phyloP scores from a whole-genome alignment of 164 flowering plant species.

The Warburgia ugandensis region DNA sequence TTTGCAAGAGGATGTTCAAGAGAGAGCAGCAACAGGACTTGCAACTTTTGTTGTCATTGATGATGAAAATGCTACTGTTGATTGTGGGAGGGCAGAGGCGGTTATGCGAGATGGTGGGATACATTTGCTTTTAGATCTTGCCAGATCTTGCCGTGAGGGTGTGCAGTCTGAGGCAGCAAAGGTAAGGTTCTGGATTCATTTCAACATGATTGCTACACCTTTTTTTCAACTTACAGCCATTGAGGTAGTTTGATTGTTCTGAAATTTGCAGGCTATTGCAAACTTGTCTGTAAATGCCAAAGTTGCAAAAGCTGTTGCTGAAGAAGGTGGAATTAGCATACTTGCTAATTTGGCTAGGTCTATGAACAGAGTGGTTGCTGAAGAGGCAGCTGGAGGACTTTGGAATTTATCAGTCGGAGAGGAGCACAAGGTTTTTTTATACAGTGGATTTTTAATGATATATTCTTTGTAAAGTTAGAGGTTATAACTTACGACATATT shows the following conservation, averaged over 20 bases:
- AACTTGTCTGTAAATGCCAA: conserved; percentile 86
- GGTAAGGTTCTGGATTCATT: too few relatives aligned
- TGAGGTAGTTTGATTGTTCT: too few relatives aligned
- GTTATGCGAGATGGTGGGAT: conserved; percentile 92
- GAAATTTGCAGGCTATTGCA: conserved; percentile 99
- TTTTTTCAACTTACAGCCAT: too few relatives aligned
- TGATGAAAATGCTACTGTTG: conserved; percentile 88
- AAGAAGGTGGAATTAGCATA: conserved; percentile 84
- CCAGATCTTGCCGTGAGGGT: conserved; percentile 85
- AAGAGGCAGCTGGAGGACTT: conserved; percentile 99
- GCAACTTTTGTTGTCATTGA: conserved; percentile 97
- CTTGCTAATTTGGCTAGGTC: conserved; percentile 89
- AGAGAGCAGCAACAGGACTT: conserved; percentile 94
- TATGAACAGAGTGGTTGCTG: conserved; percentile 91
- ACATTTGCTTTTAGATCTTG: conserved; percentile 65
- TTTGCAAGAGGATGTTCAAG: conserved; percentile 93
- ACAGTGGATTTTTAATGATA: too few relatives aligned
- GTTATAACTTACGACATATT: too few relatives aligned
- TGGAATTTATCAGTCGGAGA: conserved; percentile 99
- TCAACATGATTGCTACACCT: too few relatives aligned
- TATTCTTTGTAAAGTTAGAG: too few relatives aligned
- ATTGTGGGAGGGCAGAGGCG: conserved; percentile 78
- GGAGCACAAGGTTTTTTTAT: conserved; percentile 92
- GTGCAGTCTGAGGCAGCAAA: conserved; percentile 96
- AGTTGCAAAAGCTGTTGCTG: conserved; percentile 96